Evolutionary conservation across 148 eudicot genomes (phyloP), one percentile per base, ranked within the genome.

Genomic region (Persicaria tinctoria): DNA sequence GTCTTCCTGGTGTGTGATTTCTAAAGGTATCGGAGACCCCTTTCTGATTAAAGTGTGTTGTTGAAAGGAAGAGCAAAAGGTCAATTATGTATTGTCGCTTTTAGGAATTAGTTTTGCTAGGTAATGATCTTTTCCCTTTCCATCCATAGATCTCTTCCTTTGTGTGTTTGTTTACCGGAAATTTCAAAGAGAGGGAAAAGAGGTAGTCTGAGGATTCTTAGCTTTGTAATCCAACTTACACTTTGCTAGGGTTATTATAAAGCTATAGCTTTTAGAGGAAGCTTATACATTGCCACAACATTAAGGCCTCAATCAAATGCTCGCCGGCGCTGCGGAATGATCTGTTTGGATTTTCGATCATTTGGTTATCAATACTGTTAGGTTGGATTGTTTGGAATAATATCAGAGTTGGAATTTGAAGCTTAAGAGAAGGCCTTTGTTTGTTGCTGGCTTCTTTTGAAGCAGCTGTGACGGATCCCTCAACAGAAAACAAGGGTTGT

Each of bases 391-490:
- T 2, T 12, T 66, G 18, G 70, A 41, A 38, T 66, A 47, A 66
- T 66, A 38, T 66, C 48, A 64, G 47, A 64, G 10, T 13, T 60
- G 68, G 68, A 13, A 41, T 60, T 60, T 60, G 68, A 60, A 9
- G 44, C 68, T 60, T 60, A 11, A 60, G 68, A 32, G 27, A 64
- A 64, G 27, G 68, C 17, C 9, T 46, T 38, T 64, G 70, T 62
- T 62, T 20, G 68, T 9, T 46, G 20, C n/a, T 70, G 53, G 73
- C 53, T 47, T 49, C 59, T 73, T 13, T 4, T 1, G 54, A 68
- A 78, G 9, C 60, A 51, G 84, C 66, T 77, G 91, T 79, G 77
- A 88, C 91, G 91, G 96, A 87, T 84, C 74, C 88, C 4, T 80
- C 78, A 56, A 80, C 72, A 17, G 90, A 81, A 75, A 84, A 79